Evolutionary conservation across 2,329 filamentous ascomycete genomes (phyloP).

Genomic region (Geosmithia morbida): DNA sequence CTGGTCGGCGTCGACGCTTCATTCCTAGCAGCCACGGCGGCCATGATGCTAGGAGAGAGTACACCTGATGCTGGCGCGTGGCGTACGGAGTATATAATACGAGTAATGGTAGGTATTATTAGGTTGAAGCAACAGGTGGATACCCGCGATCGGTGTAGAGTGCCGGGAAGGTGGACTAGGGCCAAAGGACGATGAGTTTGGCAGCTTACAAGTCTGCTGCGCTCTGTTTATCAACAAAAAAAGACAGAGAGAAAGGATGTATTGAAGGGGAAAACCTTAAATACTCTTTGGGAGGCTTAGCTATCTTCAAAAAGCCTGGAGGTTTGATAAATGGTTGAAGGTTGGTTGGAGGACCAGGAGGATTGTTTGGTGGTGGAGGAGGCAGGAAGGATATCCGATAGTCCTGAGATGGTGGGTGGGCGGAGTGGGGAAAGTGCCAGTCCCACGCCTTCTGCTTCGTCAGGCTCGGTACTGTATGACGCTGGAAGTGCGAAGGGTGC

Average conservation of each 20-base stretch:
- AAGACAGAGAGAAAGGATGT: background rate
- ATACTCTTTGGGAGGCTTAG: background rate
- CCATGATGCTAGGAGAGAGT: constrained; percentile 14
- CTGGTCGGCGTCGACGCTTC: constrained; percentile 9
- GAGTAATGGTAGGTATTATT: background rate
- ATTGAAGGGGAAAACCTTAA: background rate
- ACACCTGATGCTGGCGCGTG: background rate
- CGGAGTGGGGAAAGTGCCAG: too few relatives aligned
- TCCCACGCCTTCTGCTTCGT: too few relatives aligned
- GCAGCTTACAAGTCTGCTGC: background rate
- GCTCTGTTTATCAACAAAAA: background rate
- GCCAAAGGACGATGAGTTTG: background rate
- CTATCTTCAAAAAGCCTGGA: background rate
- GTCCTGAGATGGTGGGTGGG: background rate
- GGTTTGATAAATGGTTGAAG: background rate
- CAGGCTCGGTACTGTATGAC: too few relatives aligned
- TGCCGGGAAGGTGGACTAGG: background rate
- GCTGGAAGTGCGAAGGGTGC: too few relatives aligned
- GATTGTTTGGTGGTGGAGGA: background rate
- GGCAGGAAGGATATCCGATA: background rate
- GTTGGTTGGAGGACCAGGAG: background rate
- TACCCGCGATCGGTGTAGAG: background rate
- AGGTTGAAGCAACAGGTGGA: background rate
- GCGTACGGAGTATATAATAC: background rate
- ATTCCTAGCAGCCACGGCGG: constrained; percentile 15